phyloP scores from a whole-genome alignment of 1,139 yeast species.

The Lizanozyma gosingica region DNA sequence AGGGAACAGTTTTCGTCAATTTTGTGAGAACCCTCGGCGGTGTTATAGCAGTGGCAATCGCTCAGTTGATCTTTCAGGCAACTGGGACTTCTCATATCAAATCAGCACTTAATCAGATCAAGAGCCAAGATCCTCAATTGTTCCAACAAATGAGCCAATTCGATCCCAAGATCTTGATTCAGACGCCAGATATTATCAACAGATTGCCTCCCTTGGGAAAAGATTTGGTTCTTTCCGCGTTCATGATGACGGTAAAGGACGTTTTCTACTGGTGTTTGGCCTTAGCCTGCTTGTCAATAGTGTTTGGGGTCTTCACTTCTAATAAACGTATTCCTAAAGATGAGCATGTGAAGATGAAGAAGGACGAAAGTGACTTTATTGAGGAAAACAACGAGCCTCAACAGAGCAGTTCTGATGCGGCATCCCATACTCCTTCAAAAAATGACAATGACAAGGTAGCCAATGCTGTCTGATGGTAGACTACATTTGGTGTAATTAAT shows the following conservation, averaged over 20 bases:
- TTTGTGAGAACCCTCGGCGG: slow-evolving; percentile 43
- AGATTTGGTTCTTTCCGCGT: slow-evolving; percentile 17
- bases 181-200: slow-evolving; percentile 23
- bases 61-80: slow-evolving; percentile 36
- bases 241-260: slow-evolving; percentile 25
- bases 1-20: slow-evolving; percentile 40
- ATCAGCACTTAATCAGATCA: not conserved
- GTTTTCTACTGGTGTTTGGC: slow-evolving; percentile 30
- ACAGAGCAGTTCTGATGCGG: not conserved
- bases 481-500: no score
- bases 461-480: no score
- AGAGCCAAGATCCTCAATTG: slow-evolving; percentile 9
- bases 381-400: not conserved
- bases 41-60: slow-evolving; percentile 36
- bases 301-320: slow-evolving; percentile 22
- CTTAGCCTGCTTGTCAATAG: slow-evolving; percentile 16
- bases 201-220: slow-evolving; percentile 16
- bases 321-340: slow-evolving; percentile 22
- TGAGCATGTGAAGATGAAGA: not conserved
- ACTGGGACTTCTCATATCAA: slow-evolving; percentile 17
- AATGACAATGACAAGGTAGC: no score
- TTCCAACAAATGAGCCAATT: slow-evolving; percentile 11
- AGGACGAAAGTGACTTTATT: not conserved
- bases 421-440: not conserved
- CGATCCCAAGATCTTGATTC: slow-evolving; percentile 15